Conservation (phyloP, 176 grass and related monocot species). For the Ensete ventricosum region DNA sequence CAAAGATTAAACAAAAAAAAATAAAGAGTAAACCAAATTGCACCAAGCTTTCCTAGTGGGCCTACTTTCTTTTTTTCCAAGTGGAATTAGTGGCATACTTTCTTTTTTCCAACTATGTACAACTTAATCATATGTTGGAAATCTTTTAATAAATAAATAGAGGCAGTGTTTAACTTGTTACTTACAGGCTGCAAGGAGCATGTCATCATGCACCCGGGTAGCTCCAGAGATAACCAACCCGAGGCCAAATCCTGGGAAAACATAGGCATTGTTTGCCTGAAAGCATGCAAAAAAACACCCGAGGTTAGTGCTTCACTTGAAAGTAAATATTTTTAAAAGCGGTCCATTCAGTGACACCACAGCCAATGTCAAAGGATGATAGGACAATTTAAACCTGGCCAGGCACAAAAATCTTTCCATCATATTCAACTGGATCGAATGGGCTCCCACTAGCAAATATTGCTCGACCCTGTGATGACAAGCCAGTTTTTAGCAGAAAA, state of each 20-base stretch:
- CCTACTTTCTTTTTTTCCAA: too few relatives aligned
- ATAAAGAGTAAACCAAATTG: background rate
- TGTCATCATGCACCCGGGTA: conserved; percentile 80
- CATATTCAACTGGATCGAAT: conserved; percentile 81
- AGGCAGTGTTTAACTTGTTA: background rate
- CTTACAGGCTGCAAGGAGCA: conserved; percentile 88
- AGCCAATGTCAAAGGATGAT: background rate
- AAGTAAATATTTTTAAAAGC: background rate
- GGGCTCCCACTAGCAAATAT: conserved; percentile 94
- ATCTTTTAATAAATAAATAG: background rate
- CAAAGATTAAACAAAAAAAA: background rate
- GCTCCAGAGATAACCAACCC: conserved; percentile 82
- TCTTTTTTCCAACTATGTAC: background rate
- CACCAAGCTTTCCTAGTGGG: too few relatives aligned
- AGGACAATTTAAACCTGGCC: conserved; percentile 49
- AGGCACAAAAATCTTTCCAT: conserved; percentile 67
- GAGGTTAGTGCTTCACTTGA: background rate
- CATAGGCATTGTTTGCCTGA: conserved; percentile 77
- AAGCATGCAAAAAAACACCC: background rate
- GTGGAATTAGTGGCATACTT: too few relatives aligned
- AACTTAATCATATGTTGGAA: background rate
- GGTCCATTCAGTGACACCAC: background rate
- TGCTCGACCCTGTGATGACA: conserved; percentile 54
- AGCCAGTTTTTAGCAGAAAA: background rate
- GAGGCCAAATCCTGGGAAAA: conserved; percentile 85